Evolutionary conservation across 768 basidiomycete genomes (phyloP).

Genomic region (Lentinula sp.): DNA sequence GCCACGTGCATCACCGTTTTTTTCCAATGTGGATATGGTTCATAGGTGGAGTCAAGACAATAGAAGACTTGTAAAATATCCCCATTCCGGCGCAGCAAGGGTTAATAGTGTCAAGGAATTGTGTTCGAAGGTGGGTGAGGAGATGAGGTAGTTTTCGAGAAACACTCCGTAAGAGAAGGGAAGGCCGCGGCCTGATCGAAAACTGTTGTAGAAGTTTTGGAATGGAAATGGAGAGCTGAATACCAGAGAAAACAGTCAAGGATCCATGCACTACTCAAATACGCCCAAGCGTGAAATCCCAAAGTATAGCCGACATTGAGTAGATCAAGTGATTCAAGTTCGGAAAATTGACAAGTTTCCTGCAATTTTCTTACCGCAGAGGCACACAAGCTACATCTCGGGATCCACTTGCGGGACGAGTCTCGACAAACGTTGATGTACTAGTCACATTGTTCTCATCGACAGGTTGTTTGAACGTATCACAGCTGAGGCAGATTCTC

Average conservation of each 20-base stretch:
- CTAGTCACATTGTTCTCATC: neutral
- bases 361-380: neutral
- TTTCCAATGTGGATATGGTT: conserved; percentile 16
- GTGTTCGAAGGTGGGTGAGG: conserved; percentile 13
- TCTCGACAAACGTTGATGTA: neutral
- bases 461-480: neutral
- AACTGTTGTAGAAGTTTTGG: neutral
- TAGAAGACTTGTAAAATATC: conserved; percentile 18
- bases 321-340: neutral
- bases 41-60: conserved; percentile 17
- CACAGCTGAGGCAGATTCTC: neutral
- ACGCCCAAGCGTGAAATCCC: conserved; percentile 10
- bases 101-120: conserved; percentile 14
- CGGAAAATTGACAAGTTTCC: neutral
- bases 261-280: conserved; percentile 19
- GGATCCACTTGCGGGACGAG: neutral
- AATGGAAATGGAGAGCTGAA: neutral
- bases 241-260: conserved; percentile 22
- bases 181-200: conserved; percentile 10
- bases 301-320: neutral
- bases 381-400: neutral
- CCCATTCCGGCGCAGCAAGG: conserved; percentile 21
- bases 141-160: conserved; percentile 15
- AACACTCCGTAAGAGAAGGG: conserved; percentile 24
- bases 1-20: conserved; percentile 17